Base-by-base conservation (phyloP, 106 monocot genomes). In the Dendrobium huoshanense region DNA sequence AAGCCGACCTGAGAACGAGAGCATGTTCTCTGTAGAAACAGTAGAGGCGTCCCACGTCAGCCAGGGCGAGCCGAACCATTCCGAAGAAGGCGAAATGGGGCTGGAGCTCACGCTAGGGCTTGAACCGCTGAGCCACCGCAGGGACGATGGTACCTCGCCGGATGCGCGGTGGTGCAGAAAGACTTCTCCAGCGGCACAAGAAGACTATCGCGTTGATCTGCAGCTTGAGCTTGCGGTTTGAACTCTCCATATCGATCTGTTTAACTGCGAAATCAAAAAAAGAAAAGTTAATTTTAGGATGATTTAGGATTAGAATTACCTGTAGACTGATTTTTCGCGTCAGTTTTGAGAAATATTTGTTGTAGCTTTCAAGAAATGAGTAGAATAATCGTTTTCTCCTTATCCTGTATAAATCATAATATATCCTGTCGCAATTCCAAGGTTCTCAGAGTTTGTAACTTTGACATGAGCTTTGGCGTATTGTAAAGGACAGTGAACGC, bases 81-180 rank as follows among this genome's bases (percentile, higher is more conserved):
- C 41, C 0, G 81, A 75, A 40, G 83, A n/a, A 19, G 79, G 72
- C 13, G 89, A 77, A 61, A 80, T 86, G 8, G 87, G 75, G 72
- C 83, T 92, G 1, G 87, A 92, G 55, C 87, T 92, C 42, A 92
- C 82, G 9, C 89, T 92, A 17, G 89, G 89, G 73, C 48, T 83
- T 75, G 74, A 80, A 19, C 80, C 79, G 47, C 10, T 41, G 24
- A n/a, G 49, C 18, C 43, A 22, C 47, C 31, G 42, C 4, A 0
- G 5, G 8, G 9, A 8, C 25, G 64, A 9, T 5, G 5, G n/a
- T 64, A 64, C 7, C 2, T 7, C 9, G 24, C 9, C 9, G 64
- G 7, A 64, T 11, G 6, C 24, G 64, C 64, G 9, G 7, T 65
- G n/a, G 24, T 7, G 64, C 64, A 9, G 16, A 9, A 33, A 15